A percentile compares a stretch with the other conserved stretches of the same genome.
Conservation (phyloP, 768 basidiomycete species). For the Pholiota molesta region DNA sequence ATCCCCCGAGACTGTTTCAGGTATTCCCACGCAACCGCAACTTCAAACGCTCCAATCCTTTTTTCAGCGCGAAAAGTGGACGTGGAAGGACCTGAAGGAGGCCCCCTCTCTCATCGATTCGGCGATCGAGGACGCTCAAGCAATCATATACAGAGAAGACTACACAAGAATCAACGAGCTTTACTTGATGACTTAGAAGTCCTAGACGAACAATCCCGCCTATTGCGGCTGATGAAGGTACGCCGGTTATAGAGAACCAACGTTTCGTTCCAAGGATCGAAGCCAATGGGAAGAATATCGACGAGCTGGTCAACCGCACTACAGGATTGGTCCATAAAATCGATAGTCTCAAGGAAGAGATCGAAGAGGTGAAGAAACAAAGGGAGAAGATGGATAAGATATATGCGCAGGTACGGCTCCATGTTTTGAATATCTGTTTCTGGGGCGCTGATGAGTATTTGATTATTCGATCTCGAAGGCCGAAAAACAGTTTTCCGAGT, state of each 20-base stretch:
- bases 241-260: neutral
- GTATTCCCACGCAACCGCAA: neutral
- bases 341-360: constrained; percentile 29
- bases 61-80: constrained; percentile 17
- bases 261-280: neutral
- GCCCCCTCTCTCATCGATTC: constrained; percentile 19
- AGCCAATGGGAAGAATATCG: constrained; percentile 3
- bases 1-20: neutral
- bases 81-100: constrained; percentile 26
- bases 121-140: constrained; percentile 14
- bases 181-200: constrained; percentile 45
- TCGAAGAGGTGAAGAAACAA: constrained; percentile 36
- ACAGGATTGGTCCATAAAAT: constrained; percentile 15
- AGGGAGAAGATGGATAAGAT: constrained; percentile 42
- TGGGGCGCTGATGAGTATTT: neutral
- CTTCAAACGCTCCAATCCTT: constrained; percentile 12
- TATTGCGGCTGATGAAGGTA: neutral
- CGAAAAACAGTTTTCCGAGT: constrained; percentile 14
- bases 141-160: constrained; percentile 21
- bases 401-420: constrained; percentile 21
- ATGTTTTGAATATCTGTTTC: neutral
- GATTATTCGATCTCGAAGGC: constrained; percentile 14
- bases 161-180: constrained; percentile 47
- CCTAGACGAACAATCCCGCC: neutral
- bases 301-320: constrained; percentile 4